Base-by-base conservation (phyloP, 345 rosid genomes). In the Stellera chamaejasme region DNA sequence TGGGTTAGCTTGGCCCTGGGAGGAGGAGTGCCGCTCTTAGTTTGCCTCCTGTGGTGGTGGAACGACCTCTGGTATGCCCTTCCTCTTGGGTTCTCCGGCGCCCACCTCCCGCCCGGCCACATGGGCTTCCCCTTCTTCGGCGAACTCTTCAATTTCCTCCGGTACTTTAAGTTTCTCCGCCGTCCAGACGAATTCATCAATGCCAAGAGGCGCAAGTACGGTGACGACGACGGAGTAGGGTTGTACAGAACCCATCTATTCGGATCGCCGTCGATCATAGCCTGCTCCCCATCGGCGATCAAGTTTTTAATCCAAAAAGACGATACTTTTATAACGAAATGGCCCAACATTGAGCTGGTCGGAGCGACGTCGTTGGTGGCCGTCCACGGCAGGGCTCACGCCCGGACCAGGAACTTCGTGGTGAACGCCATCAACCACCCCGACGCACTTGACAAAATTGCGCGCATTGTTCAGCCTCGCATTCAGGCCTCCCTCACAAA, bases 111-210 rank as follows among this genome's bases (percentile, higher is more conserved):
- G 2, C 72, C 74, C 0, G 70, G 82, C 13, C 59, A 62, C 39
- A 57, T 67, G 76, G 76, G 76, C 5, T 44, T 76, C 9, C 81
- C 81, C 5, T 53, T 57, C 48, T 14, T 74, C 0, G 77, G 85
- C 8, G 76, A 74, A 44, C 56, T 65, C 68, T 12, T 74, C 19
- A 41, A 72, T 9, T 80, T 80, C 60, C 72, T 70, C 2, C 67
- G 70, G 68, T 61, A 75, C 66, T 75, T 67, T 65, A 61, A 75
- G 60, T 11, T 61, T 54, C 47, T 54, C 26, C 63, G 62, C 2
- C 63, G 74, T 16, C 71, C 76, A 0, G 71, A 77, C 14, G 70
- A 74, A 6, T 79, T 66, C 66, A 79, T 79, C 58, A 61, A 79
- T 15, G 48, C 69, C 5, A 71, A 71, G 45, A 48, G 79, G 36